Evolutionary conservation across 495 filamentous ascomycete species (phyloP).

Genomic region (Trichoderma gamsii): DNA sequence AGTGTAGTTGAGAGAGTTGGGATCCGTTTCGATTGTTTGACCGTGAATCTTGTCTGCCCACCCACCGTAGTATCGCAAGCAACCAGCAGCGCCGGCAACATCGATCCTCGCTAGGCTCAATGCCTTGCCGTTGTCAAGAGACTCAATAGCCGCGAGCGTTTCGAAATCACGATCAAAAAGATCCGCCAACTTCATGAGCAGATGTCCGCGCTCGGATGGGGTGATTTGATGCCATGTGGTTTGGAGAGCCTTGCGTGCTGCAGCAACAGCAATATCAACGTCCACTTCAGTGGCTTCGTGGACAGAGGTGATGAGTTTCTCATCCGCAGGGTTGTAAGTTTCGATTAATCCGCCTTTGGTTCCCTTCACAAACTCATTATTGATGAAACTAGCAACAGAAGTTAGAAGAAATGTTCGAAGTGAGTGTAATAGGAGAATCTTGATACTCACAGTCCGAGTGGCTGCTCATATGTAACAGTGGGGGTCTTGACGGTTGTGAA

Average conservation of each 20-base stretch:
- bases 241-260: conserved; percentile 85
- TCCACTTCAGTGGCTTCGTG: conserved; percentile 87
- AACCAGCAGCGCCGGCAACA: conserved; percentile 58
- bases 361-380: conserved; percentile 88
- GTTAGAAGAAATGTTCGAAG: no score
- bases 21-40: conserved; percentile 83
- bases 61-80: conserved; percentile 89
- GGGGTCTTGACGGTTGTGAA: no score
- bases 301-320: conserved; percentile 60
- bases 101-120: conserved; percentile 76
- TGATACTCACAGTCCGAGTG: no score
- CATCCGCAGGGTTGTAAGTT: conserved; percentile 43
- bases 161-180: conserved; percentile 77
- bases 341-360: conserved; percentile 52
- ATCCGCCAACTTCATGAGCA: conserved; percentile 76
- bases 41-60: conserved; percentile 99
- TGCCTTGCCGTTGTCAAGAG: conserved; percentile 94
- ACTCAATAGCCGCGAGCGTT: conserved; percentile 76
- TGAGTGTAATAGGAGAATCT: no score
- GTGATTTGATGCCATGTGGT: conserved; percentile 67
- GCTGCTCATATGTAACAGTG: no score
- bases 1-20: conserved; percentile 84
- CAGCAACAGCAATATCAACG: conserved; percentile 71
- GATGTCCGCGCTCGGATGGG: conserved; percentile 68
- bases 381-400: conserved; percentile 61